A percentile compares a stretch with the other conserved stretches of the same genome.
Conservation (phyloP, 2,329 filamentous ascomycete species). For the Alternaria gaisen region DNA sequence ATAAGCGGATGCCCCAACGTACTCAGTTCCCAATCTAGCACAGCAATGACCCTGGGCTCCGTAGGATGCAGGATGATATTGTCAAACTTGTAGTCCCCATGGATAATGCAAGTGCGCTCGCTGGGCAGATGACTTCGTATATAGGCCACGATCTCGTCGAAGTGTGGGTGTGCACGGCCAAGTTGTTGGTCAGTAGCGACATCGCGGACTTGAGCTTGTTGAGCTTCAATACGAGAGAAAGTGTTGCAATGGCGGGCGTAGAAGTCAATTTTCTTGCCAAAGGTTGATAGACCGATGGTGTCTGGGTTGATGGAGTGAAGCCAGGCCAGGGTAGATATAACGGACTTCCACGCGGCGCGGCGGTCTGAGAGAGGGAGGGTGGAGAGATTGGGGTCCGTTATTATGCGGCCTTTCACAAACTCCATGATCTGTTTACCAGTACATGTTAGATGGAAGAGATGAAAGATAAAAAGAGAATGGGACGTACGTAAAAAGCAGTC, state of each 20-base stretch:
- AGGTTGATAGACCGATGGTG: constrained; percentile 72
- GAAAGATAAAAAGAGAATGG: neutral
- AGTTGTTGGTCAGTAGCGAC: constrained; percentile 70
- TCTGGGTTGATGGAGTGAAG: constrained; percentile 79
- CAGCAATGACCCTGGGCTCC: constrained; percentile 85
- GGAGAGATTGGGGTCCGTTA: constrained; percentile 84
- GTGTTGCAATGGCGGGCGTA: constrained; percentile 87
- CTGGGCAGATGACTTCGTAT: constrained; percentile 72
- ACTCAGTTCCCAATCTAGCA: constrained; percentile 97
- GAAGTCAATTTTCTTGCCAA: constrained; percentile 78
- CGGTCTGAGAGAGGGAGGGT: constrained; percentile 72
- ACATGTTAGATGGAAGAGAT: neutral
- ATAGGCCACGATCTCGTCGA: constrained; percentile 79
- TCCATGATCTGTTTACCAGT: constrained; percentile 73
- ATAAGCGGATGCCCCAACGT: constrained; percentile 93
- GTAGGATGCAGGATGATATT: constrained; percentile 78
- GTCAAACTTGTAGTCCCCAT: constrained; percentile 90
- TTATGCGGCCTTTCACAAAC: constrained; percentile 90
- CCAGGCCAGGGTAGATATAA: constrained; percentile 80
- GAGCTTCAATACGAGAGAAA: constrained; percentile 77
- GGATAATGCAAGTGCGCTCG: constrained; percentile 82
- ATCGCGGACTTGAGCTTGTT: constrained; percentile 78
- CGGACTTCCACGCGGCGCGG: constrained; percentile 52
- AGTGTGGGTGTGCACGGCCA: constrained; percentile 79
- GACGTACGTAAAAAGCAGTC: constrained; percentile 78